Evolutionary conservation across 1,139 yeast genomes (phyloP), one percentile per base, ranked within the genome.

Genomic region (Protomyces lactucae-debilis): DNA sequence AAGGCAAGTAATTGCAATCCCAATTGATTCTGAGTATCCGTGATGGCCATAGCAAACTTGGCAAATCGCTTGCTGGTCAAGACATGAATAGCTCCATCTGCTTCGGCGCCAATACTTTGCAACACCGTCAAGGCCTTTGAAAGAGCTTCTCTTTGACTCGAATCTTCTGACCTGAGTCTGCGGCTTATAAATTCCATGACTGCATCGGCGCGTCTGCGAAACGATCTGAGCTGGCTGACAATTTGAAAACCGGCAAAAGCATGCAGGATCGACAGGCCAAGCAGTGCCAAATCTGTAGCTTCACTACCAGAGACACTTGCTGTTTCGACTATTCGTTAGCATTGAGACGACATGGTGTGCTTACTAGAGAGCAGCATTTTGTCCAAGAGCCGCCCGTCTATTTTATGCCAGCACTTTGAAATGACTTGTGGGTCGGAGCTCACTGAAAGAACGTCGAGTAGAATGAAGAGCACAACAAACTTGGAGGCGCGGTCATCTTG

Each of bases 401-500:
- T 18, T 12, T 10, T n/a, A 3, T 40, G 14, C 63, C 63, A 59
- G 10, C 52, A 39, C 18, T 52, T 28, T 8, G 14, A 14, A 8
- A 57, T 57, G 10, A 35, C 16, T 5, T 35, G 10, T 8, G 36
- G 32, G 36, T 52, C 25, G 3, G 53, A 21, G n/a, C 39, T 14
- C 12, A 8, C 10, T n/a, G 48, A 43, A 10, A 52, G 18, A 8
- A 59, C 36, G 28, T 59, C 45, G 18, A 59, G 52, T 37, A 59
- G 28, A 4, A 59, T 32, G 25, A 59, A 59, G 21, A 59, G 23
- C 9, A 39, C 52, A 16, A 59, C 57, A 32, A 59, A 59, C 16
- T 40, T 59, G n/a, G 63, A 39, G 18, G 63, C 37, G 18, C 53
- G 43, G 14, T 59, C 63, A 28, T 52, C 23, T 21, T 59, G 63